Base-by-base conservation (phyloP, 441 rosid genomes). In the Daphne laureola region DNA sequence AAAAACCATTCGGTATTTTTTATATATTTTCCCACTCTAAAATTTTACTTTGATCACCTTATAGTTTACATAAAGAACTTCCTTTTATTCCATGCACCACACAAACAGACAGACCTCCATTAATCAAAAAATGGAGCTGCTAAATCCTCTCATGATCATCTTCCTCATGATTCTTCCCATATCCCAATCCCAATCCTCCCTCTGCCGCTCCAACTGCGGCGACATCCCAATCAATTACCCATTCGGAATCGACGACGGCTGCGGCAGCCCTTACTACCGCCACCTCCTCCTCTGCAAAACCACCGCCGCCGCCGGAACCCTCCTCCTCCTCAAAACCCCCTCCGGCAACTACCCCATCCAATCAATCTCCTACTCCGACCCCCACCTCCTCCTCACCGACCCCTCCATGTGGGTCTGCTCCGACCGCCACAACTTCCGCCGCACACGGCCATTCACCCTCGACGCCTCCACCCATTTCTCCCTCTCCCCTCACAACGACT, bases 331-430 rank as follows among this genome's bases (percentile, higher is more conserved):
- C 9, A 74, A 88, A 46, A 84, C 97, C 5, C 97, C 97, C 8
- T 92, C 98, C 0, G 94, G 96, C 3, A 58, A 76, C 40, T 89
- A 89, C 63, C 91, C 79, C 0, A 82, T 88, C 4, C 76, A 65
- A 8, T 73, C 78, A 68, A 80, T 92, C 48, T 82, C 80, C 73
- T 89, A 89, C 64, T 70, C 87, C 0, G 96, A 89, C 61, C 94
- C 97, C 13, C 96, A 92, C 63, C 56, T 89, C 42, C 68, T 86
- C 14, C 64, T 89, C 40, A 59, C 72, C 4, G 98, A 89, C 70
- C 90, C 87, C 3, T 89, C 71, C 55, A 89, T 89, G 96, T 92
- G 96, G 94, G 76, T 65, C 9, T 92, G 98, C 31, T 71, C 65
- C 51, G 98, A 89, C 43, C 73, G 87, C 0, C 71, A 65, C 42